These are phyloP conservation scores for Vaccinium darrowii DNA, from an alignment of 148 eudicot species.

Conservation along the genomic window DNA sequence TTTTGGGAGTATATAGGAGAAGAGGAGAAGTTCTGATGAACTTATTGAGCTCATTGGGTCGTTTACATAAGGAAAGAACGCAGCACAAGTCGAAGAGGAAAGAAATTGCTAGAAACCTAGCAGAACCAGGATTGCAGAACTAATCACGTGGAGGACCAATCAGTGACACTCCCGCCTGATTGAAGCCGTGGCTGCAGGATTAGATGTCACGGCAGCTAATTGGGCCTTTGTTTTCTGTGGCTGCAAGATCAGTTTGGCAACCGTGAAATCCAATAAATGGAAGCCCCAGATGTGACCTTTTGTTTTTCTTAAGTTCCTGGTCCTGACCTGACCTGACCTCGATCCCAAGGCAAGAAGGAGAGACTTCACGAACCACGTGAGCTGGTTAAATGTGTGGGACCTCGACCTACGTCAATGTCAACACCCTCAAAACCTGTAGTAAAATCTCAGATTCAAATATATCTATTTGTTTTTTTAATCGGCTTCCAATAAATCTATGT, in stretches of 20 bases:
- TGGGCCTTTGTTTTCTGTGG: too few species aligned
- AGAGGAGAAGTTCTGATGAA: neutral
- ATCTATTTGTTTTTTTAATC: too few species aligned
- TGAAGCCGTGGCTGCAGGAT: too few species aligned
- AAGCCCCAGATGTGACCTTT: too few species aligned
- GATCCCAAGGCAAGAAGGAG: neutral
- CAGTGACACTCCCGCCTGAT: too few species aligned
- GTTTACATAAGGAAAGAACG: neutral
- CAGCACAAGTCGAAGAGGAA: neutral
- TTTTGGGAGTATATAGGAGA: neutral
- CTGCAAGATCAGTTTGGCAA: too few species aligned
- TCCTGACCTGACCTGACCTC: too few species aligned
- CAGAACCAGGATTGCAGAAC: too few species aligned
- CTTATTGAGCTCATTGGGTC: neutral
- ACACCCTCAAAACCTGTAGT: neutral
- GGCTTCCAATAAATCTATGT: neutral
- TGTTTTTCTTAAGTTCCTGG: too few species aligned
- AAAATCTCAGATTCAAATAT: neutral
- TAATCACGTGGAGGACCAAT: too few species aligned
- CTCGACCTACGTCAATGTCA: neutral
- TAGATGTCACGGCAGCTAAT: too few species aligned
- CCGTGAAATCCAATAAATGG: too few species aligned
- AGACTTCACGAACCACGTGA: neutral
- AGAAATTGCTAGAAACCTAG: neutral
- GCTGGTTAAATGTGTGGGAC: neutral